A percentile compares a stretch with the other conserved stretches of the same genome.
Evolutionary conservation across 768 basidiomycete genomes (phyloP).

Genomic region (Pleurotus pulmonarius): DNA sequence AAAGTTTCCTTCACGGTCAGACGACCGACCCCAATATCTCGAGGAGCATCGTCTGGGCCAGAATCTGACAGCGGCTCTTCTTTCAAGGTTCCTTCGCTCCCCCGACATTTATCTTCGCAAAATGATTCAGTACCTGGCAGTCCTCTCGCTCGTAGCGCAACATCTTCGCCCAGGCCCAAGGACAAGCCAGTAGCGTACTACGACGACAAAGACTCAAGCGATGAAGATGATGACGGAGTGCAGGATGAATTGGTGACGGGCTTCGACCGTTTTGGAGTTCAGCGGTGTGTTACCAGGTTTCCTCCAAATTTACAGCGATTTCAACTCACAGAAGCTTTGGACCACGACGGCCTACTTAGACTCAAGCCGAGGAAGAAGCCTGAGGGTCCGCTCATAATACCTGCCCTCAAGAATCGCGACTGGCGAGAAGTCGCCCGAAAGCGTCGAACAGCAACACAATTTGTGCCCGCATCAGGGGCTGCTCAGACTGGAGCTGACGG

Average conservation of each 20-base stretch:
- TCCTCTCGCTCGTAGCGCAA: constrained; percentile 48
- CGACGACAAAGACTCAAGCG: constrained; percentile 46
- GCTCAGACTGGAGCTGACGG: constrained; percentile 61
- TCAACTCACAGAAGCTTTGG: constrained; percentile 70
- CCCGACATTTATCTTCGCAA: constrained; percentile 43
- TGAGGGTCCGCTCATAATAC: constrained; percentile 75
- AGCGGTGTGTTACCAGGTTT: constrained; percentile 70
- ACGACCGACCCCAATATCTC: constrained; percentile 68
- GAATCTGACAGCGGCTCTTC: constrained; percentile 51
- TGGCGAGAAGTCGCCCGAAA: constrained; percentile 82
- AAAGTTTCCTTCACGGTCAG: constrained; percentile 85
- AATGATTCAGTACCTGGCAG: constrained; percentile 45
- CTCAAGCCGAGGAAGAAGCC: constrained; percentile 41
- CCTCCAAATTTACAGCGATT: constrained; percentile 35
- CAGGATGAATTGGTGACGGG: constrained; percentile 70
- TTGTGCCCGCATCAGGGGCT: neutral
- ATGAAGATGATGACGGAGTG: constrained; percentile 49
- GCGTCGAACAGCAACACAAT: constrained; percentile 30
- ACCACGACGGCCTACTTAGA: constrained; percentile 26
- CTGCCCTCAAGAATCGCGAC: constrained; percentile 82
- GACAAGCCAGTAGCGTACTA: constrained; percentile 18
- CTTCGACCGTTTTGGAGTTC: constrained; percentile 68
- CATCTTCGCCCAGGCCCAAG: constrained; percentile 40
- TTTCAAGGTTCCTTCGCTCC: constrained; percentile 61
- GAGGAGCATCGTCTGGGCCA: constrained; percentile 57